A percentile compares a stretch with the other conserved stretches of the same genome.
phyloP scores from a whole-genome alignment of 805 yeast genomes.

The Vanderwaltozyma polyspora region DNA sequence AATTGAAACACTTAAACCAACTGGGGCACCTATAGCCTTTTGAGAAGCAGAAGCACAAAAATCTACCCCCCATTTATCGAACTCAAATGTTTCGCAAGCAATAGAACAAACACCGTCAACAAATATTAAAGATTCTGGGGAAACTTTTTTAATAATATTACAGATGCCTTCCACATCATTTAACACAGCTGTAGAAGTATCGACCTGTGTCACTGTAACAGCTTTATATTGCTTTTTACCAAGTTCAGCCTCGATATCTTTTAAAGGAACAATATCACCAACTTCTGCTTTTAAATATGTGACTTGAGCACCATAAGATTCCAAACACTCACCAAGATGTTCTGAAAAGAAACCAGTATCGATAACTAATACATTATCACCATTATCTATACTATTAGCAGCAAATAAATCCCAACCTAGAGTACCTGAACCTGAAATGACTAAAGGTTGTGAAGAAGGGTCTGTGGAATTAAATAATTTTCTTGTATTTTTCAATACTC shows the following conservation, averaged over 20 bases:
- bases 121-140: constrained; percentile 73
- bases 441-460: constrained; percentile 49
- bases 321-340: constrained; percentile 64
- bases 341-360: constrained; percentile 89
- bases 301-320: constrained; percentile 63
- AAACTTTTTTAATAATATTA: constrained; percentile 42
- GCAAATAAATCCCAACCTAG: constrained; percentile 90
- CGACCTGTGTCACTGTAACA: constrained; percentile 87
- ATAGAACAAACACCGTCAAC: constrained; percentile 95
- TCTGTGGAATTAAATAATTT: constrained; percentile 56
- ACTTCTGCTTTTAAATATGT: constrained; percentile 60
- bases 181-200: constrained; percentile 92
- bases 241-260: constrained; percentile 45
- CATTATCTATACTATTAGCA: constrained; percentile 57
- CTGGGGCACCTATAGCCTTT: constrained; percentile 90
- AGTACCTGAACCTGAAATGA: constrained; percentile 85
- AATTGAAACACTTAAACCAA: constrained; percentile 74
- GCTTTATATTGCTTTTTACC: constrained; percentile 43
- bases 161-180: constrained; percentile 57
- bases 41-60: constrained; percentile 86
- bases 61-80: constrained; percentile 85
- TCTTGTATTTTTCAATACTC: constrained; percentile 56
- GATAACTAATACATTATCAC: constrained; percentile 67
- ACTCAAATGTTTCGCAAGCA: constrained; percentile 77
- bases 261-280: constrained; percentile 59